Conservation (phyloP, 306 rosid genomes). For the Mimosa pudica region DNA sequence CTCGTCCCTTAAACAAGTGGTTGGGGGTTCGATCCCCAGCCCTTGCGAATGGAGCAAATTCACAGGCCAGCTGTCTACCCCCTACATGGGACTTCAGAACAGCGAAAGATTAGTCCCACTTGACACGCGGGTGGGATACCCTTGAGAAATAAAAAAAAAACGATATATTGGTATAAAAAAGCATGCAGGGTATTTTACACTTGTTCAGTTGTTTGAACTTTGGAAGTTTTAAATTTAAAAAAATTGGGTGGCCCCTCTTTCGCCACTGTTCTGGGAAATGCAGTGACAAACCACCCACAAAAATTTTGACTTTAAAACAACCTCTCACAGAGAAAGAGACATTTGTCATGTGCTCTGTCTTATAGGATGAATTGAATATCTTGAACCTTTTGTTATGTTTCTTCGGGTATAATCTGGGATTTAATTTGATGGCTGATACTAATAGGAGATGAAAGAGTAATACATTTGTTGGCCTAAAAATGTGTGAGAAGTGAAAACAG, state of each 20-base stretch:
- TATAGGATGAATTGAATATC: neutral
- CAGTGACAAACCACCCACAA: neutral
- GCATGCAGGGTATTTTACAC: no score
- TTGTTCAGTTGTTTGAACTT: no score
- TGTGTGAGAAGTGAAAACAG: neutral
- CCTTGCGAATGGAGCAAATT: no score
- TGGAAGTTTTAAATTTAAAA: no score
- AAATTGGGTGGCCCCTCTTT: neutral
- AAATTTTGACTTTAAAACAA: neutral
- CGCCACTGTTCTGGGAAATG: slow-evolving; percentile 1
- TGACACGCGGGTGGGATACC: no score
- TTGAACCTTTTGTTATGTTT: neutral
- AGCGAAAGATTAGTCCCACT: no score
- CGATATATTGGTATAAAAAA: no score
- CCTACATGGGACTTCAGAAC: no score
- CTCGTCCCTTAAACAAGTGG: no score
- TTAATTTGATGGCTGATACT: neutral
- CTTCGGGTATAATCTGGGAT: neutral
- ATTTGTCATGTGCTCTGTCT: neutral
- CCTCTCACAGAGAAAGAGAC: neutral
- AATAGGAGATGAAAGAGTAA: neutral
- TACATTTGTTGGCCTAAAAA: neutral
- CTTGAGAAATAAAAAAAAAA: no score
- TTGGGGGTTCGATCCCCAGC: no score
- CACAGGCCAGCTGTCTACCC: no score